Evolutionary conservation across 352 stramenopile species (phyloP), one percentile per base, ranked within the genome.

Genomic region (Pythium plurisporium): DNA sequence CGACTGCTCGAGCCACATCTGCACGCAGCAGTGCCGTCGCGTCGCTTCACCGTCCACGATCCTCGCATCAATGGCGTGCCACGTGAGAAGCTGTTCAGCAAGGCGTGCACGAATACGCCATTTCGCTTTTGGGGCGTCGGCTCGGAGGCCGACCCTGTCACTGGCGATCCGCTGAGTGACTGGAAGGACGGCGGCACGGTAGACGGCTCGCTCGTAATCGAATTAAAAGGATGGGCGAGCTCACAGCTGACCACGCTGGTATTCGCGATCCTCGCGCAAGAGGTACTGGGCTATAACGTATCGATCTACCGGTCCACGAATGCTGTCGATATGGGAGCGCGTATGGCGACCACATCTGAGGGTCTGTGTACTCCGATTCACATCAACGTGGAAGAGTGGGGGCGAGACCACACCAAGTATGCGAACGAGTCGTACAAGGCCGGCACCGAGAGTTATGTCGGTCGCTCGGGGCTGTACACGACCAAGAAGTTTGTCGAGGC

Each of bases 341-440:
- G 74, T 15, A 82, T 85, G 72, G 62, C 67, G 1, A 67, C 53
- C 1, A 50, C 52, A 1, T 26, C 31, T 2, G 15, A 41, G 7
- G 74, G 72, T 1, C n/a, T 67, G 1, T 82, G 74, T 25, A 71
- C 57, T 0, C 72, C 74, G 2, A 59, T 62, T 4, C 72, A 85
- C 42, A 46, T 65, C 6, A 76, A 79, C 26, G 12, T 74, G 11
- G 70, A 85, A 52, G 67, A 74, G 15, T 84, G 74, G 74, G 34
- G 54, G 6, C 33, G 51, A 0, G 59, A 49, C 7, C 65, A 50
- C 33, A 43, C 38, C 19, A 15, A 44, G 6, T 80, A 69, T 50
- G 22, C 63, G 5, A 76, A 79, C 59, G 68, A 78, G 25, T 61
- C 57, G 11, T 64, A 48, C 22, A 52, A 37, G 11, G 26, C 49